These are phyloP conservation scores for Debaryomyces castellii DNA, from an alignment of 805 yeast species.

Conservation along the genomic window DNA sequence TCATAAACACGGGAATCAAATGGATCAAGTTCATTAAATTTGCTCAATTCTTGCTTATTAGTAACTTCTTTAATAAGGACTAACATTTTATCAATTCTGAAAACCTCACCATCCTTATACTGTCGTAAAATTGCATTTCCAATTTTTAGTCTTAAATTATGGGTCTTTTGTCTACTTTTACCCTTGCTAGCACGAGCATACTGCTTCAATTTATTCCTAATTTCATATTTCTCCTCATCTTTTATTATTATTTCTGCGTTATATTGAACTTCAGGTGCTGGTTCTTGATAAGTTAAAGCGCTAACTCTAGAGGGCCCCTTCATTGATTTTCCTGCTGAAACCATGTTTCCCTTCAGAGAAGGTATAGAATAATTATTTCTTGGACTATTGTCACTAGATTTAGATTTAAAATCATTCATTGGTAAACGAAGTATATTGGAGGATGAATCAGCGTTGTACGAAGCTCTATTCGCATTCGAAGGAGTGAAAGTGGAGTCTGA, in stretches of 20 bases:
- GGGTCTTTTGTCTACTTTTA: slow-evolving; percentile 14
- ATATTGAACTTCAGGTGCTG: not conserved
- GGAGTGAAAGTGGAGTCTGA: not conserved
- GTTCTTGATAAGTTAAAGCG: not conserved
- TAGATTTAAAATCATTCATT: not conserved
- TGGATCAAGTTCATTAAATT: slow-evolving; percentile 49
- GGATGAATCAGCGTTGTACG: not conserved
- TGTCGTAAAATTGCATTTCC: slow-evolving; percentile 22
- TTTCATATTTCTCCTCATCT: slow-evolving; percentile 2
- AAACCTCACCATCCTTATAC: slow-evolving; percentile 57
- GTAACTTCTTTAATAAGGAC: slow-evolving; percentile 54
- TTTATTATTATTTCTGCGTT: not conserved
- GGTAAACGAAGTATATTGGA: not conserved
- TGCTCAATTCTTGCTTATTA: slow-evolving; percentile 10
- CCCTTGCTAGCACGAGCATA: slow-evolving; percentile 26
- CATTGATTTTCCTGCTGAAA: not conserved
- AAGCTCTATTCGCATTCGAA: not conserved
- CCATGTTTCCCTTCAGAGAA: not conserved
- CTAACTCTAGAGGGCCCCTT: not conserved
- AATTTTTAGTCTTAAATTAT: slow-evolving; percentile 19
- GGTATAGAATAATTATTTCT: not conserved
- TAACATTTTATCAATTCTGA: slow-evolving; percentile 67
- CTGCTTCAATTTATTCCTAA: slow-evolving; percentile 18
- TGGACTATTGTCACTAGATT: not conserved
- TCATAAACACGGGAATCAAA: slow-evolving; percentile 59